Base-by-base conservation (phyloP, 2,329 filamentous ascomycete genomes). In the Colletotrichum shisoi region DNA sequence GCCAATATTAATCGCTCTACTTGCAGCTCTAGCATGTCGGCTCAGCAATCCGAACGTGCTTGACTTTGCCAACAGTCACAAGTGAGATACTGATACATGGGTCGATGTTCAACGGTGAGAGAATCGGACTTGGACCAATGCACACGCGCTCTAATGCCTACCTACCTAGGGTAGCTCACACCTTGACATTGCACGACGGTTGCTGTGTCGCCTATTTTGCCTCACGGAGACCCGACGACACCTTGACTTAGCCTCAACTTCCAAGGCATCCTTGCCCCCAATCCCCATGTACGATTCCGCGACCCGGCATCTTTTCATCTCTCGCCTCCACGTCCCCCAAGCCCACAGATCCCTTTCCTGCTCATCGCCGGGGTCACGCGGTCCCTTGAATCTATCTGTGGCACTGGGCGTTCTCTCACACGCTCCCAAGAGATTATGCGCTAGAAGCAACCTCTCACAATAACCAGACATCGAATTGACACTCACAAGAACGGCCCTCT, bases 381-480 rank as follows among this genome's bases (percentile, higher is more conserved):
- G 65, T 65, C 65, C 44, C 61, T 60, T 27, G 49, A 65, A 68
- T 68, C 65, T 68, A 68, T 68, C 65, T 68, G 61, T 65, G 56
- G 65, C 65, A 68, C 44, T 59, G 54, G 64, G 48, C 61, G 24
- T 56, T 67, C 64, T 64, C 54, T 51, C 64, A 54, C 54, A 58
- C 53, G 19, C 53, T 24, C 44, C 44, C 65, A 31, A 59, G 61
- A 67, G 42, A 54, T 67, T 59, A 63, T 67, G 64, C 61, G 64
- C 53, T 67, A 67, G 53, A 67, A 45, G 45, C 60, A 58, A 40
- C n/a, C 53, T 39, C 42, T 63, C 60, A n/a, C 62, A 42, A 42
- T 27, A 42, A 42, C 39, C 56, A 62, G 57, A 42, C 8, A 34
- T 37, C 5, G 21, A 34, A 21, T 21, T 31, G 46, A 24, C 19